Evolutionary conservation across 805 yeast species (phyloP).

Genomic region (Candida maris): DNA sequence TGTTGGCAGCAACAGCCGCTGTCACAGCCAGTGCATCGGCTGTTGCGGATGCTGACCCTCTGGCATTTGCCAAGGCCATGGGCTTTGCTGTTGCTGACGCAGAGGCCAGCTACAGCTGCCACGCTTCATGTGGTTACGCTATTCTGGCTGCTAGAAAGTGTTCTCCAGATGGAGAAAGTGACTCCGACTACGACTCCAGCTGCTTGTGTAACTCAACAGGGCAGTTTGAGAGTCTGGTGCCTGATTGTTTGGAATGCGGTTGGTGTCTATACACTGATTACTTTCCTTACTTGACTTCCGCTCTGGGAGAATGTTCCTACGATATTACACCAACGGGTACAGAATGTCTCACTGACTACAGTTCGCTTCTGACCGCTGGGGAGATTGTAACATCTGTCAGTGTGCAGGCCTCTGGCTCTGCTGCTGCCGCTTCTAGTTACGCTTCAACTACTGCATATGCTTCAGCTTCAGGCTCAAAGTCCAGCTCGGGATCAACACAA

Average conservation of each 20-base stretch:
- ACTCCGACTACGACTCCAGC: conserved; percentile 27
- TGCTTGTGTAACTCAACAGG: conserved; percentile 31
- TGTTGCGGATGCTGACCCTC: conserved; percentile 1
- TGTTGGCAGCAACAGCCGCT: not conserved
- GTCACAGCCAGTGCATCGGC: conserved; percentile 1
- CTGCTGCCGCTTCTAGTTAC: conserved; percentile 2
- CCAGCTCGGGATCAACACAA: not conserved
- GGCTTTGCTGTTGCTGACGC: conserved; percentile 24
- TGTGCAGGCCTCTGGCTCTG: conserved; percentile 5
- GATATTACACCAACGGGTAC: conserved; percentile 34
- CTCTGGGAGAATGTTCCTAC: conserved; percentile 28
- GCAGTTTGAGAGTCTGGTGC: conserved; percentile 24
- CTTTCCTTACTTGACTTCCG: conserved; percentile 26
- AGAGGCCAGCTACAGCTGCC: conserved; percentile 31
- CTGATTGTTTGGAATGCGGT: conserved; percentile 35
- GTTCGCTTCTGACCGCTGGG: not conserved
- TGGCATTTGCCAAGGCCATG: conserved; percentile 26
- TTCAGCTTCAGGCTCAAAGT: not conserved
- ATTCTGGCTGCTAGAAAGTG: conserved; percentile 32
- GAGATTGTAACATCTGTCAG: conserved; percentile 1
- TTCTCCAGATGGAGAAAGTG: conserved; percentile 17
- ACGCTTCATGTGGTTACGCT: conserved; percentile 32
- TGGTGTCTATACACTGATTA: conserved; percentile 37
- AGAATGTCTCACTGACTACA: conserved; percentile 10
- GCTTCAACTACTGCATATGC: conserved; percentile 1